Evolutionary conservation across 192 early-diverging fungal species (phyloP).

Genomic region (Backusella parvicylindrica): DNA sequence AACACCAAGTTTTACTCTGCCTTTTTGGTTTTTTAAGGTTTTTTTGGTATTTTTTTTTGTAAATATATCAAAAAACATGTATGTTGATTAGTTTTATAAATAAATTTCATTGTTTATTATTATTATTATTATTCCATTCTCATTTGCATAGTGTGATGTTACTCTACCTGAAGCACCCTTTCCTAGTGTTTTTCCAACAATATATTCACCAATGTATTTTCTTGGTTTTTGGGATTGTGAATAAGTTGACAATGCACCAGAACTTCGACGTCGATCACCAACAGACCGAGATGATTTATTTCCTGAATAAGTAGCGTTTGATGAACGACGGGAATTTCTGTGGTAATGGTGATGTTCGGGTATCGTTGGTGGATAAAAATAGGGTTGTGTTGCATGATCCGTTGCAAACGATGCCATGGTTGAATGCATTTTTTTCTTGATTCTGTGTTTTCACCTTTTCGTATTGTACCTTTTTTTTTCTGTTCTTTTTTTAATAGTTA

Average conservation of each 20-base stretch:
- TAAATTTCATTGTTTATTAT: neutral
- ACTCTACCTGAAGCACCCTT: conserved; percentile 50
- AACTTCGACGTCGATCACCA: conserved; percentile 22
- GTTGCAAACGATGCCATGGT: neutral
- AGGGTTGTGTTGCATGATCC: conserved; percentile 1
- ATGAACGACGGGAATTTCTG: conserved; percentile 10
- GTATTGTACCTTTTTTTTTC: neutral
- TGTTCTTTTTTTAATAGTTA: neutral
- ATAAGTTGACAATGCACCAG: conserved; percentile 25
- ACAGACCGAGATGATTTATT: conserved; percentile 15
- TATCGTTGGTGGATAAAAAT: conserved; percentile 2
- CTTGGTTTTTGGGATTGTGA: conserved; percentile 19
- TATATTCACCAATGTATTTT: conserved; percentile 44
- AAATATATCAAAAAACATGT: neutral
- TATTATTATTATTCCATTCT: neutral
- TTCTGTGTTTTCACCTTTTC: neutral
- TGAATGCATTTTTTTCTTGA: conserved; percentile 10
- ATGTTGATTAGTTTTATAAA: neutral
- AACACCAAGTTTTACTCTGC: conserved; percentile 46
- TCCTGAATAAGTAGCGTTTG: conserved; percentile 6
- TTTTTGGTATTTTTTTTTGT: neutral
- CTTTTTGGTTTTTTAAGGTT: conserved; percentile 16
- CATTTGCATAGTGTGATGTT: neutral
- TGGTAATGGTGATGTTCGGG: neutral
- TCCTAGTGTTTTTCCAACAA: conserved; percentile 48